Evolutionary conservation across 2,329 filamentous ascomycete genomes (phyloP).

Genomic region (Macrophomina tecta): DNA sequence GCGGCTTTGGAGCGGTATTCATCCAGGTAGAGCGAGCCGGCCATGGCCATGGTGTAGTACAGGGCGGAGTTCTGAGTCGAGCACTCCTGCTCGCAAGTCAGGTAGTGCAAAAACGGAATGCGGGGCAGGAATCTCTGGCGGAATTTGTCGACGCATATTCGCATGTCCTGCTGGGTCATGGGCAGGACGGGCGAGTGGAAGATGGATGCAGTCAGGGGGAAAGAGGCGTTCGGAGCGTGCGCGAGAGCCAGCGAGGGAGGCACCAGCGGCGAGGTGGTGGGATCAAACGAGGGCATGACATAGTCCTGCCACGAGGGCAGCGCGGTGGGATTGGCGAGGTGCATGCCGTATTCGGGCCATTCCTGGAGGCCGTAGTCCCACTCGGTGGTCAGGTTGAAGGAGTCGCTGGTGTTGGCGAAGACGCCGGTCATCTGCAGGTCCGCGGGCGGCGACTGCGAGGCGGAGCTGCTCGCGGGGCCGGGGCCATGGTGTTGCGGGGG

Average conservation of each 20-base stretch:
- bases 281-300: slow-evolving; percentile 23
- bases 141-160: slow-evolving; percentile 18
- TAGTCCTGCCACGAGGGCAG: slow-evolving; percentile 25
- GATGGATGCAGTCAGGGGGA: slow-evolving; percentile 7
- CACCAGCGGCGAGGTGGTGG: slow-evolving; percentile 1
- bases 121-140: slow-evolving; percentile 18
- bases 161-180: slow-evolving; percentile 20
- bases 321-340: not conserved
- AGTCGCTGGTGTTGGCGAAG: slow-evolving; percentile 1
- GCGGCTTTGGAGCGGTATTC: slow-evolving; percentile 24
- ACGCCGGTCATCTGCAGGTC: not conserved
- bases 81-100: slow-evolving; percentile 23
- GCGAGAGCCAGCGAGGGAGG: slow-evolving; percentile 25
- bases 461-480: not conserved
- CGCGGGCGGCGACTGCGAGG: slow-evolving; percentile 1
- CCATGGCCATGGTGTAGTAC: slow-evolving; percentile 24
- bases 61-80: slow-evolving; percentile 14
- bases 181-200: not conserved
- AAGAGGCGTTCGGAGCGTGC: slow-evolving; percentile 17
- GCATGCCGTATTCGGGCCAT: slow-evolving; percentile 22
- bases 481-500: slow-evolving; percentile 7
- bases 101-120: slow-evolving; percentile 21
- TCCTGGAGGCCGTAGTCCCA: slow-evolving; percentile 24
- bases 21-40: slow-evolving; percentile 22
- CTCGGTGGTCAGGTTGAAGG: slow-evolving; percentile 24